These are phyloP conservation scores for Leptomonas pyrrhocoris DNA, from an alignment of 208 protist species.

Conservation along the genomic window DNA sequence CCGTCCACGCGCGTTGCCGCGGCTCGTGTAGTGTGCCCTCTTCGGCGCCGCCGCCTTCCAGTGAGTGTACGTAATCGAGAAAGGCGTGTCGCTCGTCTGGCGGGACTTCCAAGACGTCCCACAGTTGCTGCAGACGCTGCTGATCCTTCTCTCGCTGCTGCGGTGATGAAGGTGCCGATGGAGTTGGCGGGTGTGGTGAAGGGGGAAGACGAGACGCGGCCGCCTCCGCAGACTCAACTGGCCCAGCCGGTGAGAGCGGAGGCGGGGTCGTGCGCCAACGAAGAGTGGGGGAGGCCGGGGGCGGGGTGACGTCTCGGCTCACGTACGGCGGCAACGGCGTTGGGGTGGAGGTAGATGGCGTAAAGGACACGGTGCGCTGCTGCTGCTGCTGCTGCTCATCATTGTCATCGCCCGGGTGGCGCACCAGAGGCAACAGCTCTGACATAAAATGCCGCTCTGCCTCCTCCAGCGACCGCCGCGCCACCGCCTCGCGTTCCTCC, in stretches of 20 bases:
- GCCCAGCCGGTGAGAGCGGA: slow-evolving; percentile 11
- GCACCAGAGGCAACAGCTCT: slow-evolving; percentile 17
- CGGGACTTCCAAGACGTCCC: slow-evolving; percentile 59
- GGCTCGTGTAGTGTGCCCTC: neutral
- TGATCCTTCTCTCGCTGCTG: neutral
- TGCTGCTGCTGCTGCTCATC: no score
- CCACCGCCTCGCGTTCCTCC: slow-evolving; percentile 49
- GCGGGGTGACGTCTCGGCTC: neutral
- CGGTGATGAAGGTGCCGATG: neutral
- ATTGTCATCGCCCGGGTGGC: neutral
- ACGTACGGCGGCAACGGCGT: neutral
- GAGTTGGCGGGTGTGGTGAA: neutral
- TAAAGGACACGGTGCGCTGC: no score
- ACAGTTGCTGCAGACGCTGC: slow-evolving; percentile 52
- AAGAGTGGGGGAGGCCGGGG: slow-evolving; percentile 4
- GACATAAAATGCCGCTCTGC: slow-evolving; percentile 54
- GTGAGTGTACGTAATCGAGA: slow-evolving; percentile 11
- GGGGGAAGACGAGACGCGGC: neutral
- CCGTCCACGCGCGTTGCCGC: neutral
- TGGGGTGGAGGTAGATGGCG: neutral
- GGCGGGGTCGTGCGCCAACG: neutral
- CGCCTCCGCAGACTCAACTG: neutral
- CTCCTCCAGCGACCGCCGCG: slow-evolving; percentile 44
- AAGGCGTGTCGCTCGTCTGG: slow-evolving; percentile 40
- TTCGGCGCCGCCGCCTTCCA: no score